These are phyloP conservation scores for Pythium dissimile DNA, from an alignment of 352 stramenopile genomes.

Conservation along the genomic window DNA sequence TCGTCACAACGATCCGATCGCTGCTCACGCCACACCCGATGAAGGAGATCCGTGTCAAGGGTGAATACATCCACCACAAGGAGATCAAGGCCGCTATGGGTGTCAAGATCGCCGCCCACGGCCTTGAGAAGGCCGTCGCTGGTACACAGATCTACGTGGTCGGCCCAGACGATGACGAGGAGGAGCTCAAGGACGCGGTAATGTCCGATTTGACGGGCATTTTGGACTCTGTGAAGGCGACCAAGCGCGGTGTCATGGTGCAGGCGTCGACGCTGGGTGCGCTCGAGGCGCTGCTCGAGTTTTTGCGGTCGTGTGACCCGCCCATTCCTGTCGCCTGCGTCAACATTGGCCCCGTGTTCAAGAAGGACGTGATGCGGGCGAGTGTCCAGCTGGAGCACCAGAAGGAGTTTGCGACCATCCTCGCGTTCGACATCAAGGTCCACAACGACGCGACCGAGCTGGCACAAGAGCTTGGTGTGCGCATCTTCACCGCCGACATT, in stretches of 20 bases:
- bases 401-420: constrained; percentile 96
- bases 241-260: constrained; percentile 97
- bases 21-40: constrained; percentile 98
- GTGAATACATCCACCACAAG: constrained; percentile 95
- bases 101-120: constrained; percentile 97
- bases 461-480: constrained; percentile 91
- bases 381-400: constrained; percentile 98
- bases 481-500: constrained; percentile 99
- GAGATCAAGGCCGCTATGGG: constrained; percentile 97
- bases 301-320: constrained; percentile 92
- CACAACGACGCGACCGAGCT: constrained; percentile 91
- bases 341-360: constrained; percentile 98
- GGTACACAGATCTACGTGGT: constrained; percentile 98
- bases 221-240: constrained; percentile 94
- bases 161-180: constrained; percentile 94
- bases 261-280: constrained; percentile 98
- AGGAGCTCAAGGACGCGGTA: constrained; percentile 97
- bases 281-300: constrained; percentile 98
- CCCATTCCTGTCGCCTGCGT: constrained; percentile 94
- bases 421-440: constrained; percentile 99
- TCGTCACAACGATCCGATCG: constrained; percentile 96
- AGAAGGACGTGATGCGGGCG: constrained; percentile 98
- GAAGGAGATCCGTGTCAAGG: constrained; percentile 96
- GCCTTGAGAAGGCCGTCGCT: constrained; percentile 97
- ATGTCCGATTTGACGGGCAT: constrained; percentile 96